phyloP scores from a whole-genome alignment of 202 grass and related monocot species.

The Schoenoplectus tabernaemontani region DNA sequence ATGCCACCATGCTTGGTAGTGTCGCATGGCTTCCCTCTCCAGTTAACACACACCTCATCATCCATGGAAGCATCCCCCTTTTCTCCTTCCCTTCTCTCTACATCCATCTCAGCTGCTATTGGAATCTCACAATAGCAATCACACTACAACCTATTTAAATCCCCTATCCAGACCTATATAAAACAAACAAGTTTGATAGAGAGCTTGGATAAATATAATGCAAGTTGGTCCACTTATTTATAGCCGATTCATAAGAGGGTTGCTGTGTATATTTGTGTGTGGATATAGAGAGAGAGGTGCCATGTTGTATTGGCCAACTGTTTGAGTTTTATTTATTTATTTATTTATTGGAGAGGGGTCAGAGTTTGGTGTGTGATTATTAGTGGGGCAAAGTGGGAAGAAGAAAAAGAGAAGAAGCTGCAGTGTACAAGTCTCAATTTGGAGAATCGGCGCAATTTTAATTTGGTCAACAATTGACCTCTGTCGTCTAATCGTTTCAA shows the following conservation, averaged over 20 bases:
- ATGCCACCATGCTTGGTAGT: slow-evolving; percentile 60
- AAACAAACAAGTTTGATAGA: not conserved
- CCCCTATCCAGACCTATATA: not conserved
- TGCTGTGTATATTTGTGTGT: slow-evolving; percentile 8
- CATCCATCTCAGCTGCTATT: slow-evolving; percentile 42
- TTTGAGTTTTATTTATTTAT: too few species aligned
- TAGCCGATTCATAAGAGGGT: slow-evolving; percentile 26
- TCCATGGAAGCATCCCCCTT: slow-evolving; percentile 24
- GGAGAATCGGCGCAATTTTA: not conserved
- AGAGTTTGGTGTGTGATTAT: slow-evolving; percentile 6
- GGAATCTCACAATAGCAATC: slow-evolving; percentile 16
- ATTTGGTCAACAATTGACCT: slow-evolving; percentile 1
- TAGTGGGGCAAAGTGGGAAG: slow-evolving; percentile 20
- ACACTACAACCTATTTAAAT: not conserved
- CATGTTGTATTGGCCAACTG: too few species aligned
- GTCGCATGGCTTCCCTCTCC: slow-evolving; percentile 66
- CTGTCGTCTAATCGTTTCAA: not conserved
- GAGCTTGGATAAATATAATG: slow-evolving; percentile 25
- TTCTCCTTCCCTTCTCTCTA: slow-evolving; percentile 36
- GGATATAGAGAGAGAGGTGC: too few species aligned
- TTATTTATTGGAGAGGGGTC: too few species aligned
- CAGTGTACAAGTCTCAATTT: not conserved
- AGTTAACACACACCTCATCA: slow-evolving; percentile 51
- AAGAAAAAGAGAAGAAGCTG: slow-evolving; percentile 8
- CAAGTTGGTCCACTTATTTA: slow-evolving; percentile 55